phyloP scores from a whole-genome alignment of 345 rosid genomes.

The Eucalyptus polybractea region DNA sequence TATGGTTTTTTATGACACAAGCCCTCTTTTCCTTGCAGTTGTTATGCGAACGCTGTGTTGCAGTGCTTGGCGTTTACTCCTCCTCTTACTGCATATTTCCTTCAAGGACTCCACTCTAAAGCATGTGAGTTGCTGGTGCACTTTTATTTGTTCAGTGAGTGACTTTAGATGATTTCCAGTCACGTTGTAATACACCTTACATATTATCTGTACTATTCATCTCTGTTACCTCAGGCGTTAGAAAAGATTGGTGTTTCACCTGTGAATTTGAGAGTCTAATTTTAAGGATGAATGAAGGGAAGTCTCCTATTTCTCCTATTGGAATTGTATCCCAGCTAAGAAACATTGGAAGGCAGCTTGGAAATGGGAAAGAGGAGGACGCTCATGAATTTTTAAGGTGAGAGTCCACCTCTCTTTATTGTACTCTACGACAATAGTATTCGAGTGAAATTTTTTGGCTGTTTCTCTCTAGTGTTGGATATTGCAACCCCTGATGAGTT shows the following conservation, averaged over 20 bases:
- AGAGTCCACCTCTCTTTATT: background rate
- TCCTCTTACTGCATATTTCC: conserved; percentile 79
- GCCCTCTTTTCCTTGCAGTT: conserved; percentile 41
- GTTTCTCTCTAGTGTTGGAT: background rate
- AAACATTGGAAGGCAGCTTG: conserved; percentile 66
- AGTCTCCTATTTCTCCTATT: conserved; percentile 62
- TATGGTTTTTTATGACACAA: background rate
- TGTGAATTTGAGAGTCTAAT: conserved; percentile 79
- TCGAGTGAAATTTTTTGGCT: background rate
- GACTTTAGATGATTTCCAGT: background rate
- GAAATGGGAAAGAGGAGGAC: conserved; percentile 89
- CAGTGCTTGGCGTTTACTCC: conserved; percentile 94
- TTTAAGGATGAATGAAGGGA: conserved; percentile 59
- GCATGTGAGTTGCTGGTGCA: conserved; percentile 40
- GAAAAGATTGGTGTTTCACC: conserved; percentile 77
- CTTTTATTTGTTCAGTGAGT: background rate
- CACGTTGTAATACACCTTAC: background rate
- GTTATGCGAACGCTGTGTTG: conserved; percentile 92
- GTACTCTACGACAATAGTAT: background rate
- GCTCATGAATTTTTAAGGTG: conserved; percentile 99
- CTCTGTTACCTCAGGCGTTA: conserved; percentile 36
- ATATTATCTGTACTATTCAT: background rate
- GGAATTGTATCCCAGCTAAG: conserved; percentile 68
- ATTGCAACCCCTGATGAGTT: background rate
- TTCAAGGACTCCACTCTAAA: conserved; percentile 75